Percentiles rank a stretch among this genome's conserved stretches.
Conservation (phyloP, 495 filamentous ascomycete species). For the Podospora pseudocomata region DNA sequence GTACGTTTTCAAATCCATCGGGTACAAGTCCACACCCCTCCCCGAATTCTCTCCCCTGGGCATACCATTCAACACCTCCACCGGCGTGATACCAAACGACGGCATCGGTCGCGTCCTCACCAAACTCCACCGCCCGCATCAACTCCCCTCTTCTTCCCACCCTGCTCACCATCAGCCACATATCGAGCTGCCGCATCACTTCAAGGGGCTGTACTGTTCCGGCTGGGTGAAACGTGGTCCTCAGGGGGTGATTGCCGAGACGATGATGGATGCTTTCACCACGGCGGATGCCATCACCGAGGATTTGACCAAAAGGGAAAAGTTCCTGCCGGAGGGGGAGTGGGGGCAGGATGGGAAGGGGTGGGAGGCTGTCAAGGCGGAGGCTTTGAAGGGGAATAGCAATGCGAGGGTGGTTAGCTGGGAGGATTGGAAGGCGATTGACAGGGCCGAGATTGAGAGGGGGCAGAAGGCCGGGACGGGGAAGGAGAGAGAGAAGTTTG, state of each 20-base stretch:
- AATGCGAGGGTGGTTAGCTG: constrained; percentile 60
- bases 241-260: constrained; percentile 92
- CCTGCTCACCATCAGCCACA: not conserved
- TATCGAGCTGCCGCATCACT: constrained; percentile 26
- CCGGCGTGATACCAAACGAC: constrained; percentile 84
- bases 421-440: constrained; percentile 84
- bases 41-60: constrained; percentile 71
- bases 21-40: constrained; percentile 78
- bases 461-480: constrained; percentile 55
- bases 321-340: constrained; percentile 39
- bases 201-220: constrained; percentile 86
- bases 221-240: constrained; percentile 97
- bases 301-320: constrained; percentile 57
- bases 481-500: constrained; percentile 85
- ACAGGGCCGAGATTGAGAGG: constrained; percentile 65
- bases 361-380: constrained; percentile 66
- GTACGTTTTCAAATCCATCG: constrained; percentile 79
- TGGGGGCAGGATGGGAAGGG: constrained; percentile 46
- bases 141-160: not conserved
- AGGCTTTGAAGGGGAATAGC: constrained; percentile 26
- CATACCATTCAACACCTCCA: constrained; percentile 69
- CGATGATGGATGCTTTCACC: constrained; percentile 90
- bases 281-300: constrained; percentile 75
- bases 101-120: constrained; percentile 63
- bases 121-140: not conserved